Conservation (phyloP, 495 filamentous ascomycete species). For the Hyaloscypha finlandica region DNA sequence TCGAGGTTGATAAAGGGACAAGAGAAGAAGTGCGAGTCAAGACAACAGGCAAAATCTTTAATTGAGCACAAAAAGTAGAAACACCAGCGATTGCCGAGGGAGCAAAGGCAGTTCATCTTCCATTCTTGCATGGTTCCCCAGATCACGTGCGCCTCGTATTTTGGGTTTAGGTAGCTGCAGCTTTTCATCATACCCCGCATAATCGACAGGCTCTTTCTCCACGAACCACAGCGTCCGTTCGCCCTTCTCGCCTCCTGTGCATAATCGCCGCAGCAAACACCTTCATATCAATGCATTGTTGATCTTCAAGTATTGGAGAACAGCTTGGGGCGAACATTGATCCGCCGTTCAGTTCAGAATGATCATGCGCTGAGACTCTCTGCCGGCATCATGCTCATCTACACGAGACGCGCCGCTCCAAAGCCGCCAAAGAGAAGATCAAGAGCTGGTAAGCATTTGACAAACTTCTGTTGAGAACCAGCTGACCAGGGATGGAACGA, state of each 20-base stretch:
- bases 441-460: slow-evolving; percentile 54
- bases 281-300: not conserved
- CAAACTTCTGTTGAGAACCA: not conserved
- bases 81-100: not conserved
- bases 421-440: slow-evolving; percentile 63
- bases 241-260: not conserved
- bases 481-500: slow-evolving; percentile 6
- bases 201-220: not conserved
- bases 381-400: slow-evolving; percentile 53
- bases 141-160: slow-evolving; percentile 8
- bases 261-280: not conserved
- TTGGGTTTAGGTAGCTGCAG: not conserved
- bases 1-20: too few species aligned
- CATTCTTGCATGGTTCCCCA: not conserved
- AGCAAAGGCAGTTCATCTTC: not conserved
- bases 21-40: too few species aligned
- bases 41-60: too few species aligned
- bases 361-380: not conserved
- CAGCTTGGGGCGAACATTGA: not conserved
- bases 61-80: not conserved
- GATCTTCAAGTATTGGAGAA: not conserved
- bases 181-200: slow-evolving; percentile 8
- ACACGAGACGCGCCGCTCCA: slow-evolving; percentile 56
- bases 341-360: not conserved
- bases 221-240: slow-evolving; percentile 1